Base-by-base conservation (phyloP, 805 yeast genomes). In the Kluyveromyces siamensis region DNA sequence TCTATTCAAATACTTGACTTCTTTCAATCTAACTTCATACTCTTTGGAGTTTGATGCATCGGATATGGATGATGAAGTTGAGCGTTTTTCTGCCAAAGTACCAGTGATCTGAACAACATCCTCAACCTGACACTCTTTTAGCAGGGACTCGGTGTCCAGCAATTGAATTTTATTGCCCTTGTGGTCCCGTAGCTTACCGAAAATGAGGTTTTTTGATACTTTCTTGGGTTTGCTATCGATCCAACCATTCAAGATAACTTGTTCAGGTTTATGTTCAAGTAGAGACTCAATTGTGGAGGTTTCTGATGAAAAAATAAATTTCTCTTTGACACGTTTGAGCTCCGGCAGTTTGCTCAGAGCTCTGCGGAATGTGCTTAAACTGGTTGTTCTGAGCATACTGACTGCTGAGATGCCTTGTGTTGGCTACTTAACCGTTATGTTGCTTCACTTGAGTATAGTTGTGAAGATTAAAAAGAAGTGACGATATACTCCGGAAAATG, bases 191-290 rank as follows among this genome's bases (percentile, higher is more conserved):
- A 91, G 66, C 27, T 76, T 78, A 2, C 84, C 93, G 70, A 93
- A 91, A 1, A 79, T 73, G 44, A 87, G 69, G 10, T 67, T 67
- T 46, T 79, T 80, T 3, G 91, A 81, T 47, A 86, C 69, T 47
- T 80, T 79, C 47, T 83, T 74, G 0, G 96, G 93, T 54, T 83
- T 81, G 19, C 76, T 72, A 58, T 87, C 80, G 16, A 91, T 75
- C 88, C 96, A 93, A 0, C 99, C 98, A 53, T 87, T 79, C 8
- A 91, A 54, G 0, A 75, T 71, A 2, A 84, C 75, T 13, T 63
- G 55, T 3, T 50, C 50, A 17, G 50, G 50, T 4, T 40, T 38
- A 8, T 47, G 27, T 6, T 21, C 45, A 6, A 50, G 45, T 8
- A 55, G 11, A 14, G 48, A 45, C 19, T 48, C 40, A 19, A 60